phyloP scores from a whole-genome alignment of 2,329 filamentous ascomycete species.

The Chrysosphaeria jannelii region DNA sequence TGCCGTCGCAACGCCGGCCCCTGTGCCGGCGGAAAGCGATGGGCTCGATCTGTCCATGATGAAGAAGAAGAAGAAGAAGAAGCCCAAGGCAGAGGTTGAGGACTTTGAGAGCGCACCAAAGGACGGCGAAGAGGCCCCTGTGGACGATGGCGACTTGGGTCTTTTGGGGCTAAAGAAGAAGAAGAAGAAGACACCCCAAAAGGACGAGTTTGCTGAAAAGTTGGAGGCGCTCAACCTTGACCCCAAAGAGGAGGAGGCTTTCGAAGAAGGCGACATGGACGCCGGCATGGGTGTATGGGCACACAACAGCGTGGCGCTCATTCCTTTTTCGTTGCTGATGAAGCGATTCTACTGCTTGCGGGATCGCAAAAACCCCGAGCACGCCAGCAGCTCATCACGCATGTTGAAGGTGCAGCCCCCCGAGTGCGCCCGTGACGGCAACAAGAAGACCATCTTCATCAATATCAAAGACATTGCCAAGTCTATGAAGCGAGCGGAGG shows the following conservation, averaged over 20 bases:
- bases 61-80: slow-evolving; percentile 22
- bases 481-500: slow-evolving; percentile 95
- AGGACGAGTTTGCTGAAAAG: slow-evolving; percentile 23
- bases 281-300: slow-evolving; percentile 73
- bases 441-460: slow-evolving; percentile 99
- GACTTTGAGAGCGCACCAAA: too few species aligned
- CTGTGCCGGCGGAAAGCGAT: slow-evolving; percentile 17
- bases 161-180: slow-evolving; percentile 32
- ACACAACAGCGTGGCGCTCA: slow-evolving; percentile 43
- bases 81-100: slow-evolving; percentile 19
- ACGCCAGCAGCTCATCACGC: slow-evolving; percentile 63
- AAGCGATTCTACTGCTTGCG: slow-evolving; percentile 84
- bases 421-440: slow-evolving; percentile 96
- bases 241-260: slow-evolving; percentile 27
- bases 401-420: slow-evolving; percentile 98
- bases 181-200: slow-evolving; percentile 48
- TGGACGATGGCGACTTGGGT: slow-evolving; percentile 26
- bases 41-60: slow-evolving; percentile 36
- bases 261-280: slow-evolving; percentile 42
- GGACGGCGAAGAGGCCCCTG: slow-evolving; percentile 17
- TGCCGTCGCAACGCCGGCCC: slow-evolving; percentile 8
- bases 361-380: slow-evolving; percentile 86
- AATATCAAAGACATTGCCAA: slow-evolving; percentile 98
- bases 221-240: slow-evolving; percentile 30
- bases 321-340: slow-evolving; percentile 65